These are phyloP conservation scores for Xerocomus potaroensis DNA, from an alignment of 768 basidiomycete genomes.

Conservation along the genomic window DNA sequence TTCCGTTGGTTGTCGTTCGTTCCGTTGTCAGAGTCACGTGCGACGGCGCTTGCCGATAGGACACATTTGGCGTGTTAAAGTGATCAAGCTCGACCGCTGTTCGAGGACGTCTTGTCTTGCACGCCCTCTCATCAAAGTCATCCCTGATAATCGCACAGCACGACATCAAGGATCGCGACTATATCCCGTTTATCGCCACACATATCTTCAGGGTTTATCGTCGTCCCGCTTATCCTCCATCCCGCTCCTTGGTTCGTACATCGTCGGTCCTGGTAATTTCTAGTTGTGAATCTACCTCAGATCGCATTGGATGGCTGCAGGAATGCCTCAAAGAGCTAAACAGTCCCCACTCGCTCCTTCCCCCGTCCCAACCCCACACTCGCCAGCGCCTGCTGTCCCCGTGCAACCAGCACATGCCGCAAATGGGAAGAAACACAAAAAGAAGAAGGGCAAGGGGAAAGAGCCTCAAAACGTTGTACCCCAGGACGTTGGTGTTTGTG, in stretches of 20 bases:
- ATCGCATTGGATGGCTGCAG: slow-evolving; percentile 27
- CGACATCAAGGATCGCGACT: slow-evolving; percentile 14
- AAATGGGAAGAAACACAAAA: slow-evolving; percentile 41
- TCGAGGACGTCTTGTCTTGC: slow-evolving; percentile 15
- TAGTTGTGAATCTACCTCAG: slow-evolving; percentile 15
- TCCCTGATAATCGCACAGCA: slow-evolving; percentile 18
- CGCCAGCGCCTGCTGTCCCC: slow-evolving; percentile 5
- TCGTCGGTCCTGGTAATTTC: background rate
- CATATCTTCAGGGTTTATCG: background rate
- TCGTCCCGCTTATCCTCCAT: background rate
- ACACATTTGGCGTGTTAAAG: slow-evolving; percentile 30
- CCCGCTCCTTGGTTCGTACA: slow-evolving; percentile 3
- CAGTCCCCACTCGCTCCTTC: slow-evolving; percentile 10
- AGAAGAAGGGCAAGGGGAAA: slow-evolving; percentile 42
- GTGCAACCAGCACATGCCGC: slow-evolving; percentile 7
- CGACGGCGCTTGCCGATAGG: slow-evolving; percentile 28
- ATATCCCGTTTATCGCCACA: background rate
- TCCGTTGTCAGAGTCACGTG: slow-evolving; percentile 28
- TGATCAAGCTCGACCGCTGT: slow-evolving; percentile 24
- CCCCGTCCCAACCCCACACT: slow-evolving; percentile 5
- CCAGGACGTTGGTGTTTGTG: slow-evolving; percentile 16
- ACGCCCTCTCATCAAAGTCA: slow-evolving; percentile 16
- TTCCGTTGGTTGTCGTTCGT: slow-evolving; percentile 14
- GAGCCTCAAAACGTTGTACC: slow-evolving; percentile 13
- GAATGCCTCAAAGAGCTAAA: slow-evolving; percentile 27